These are phyloP conservation scores for Fomitiporia mediterranea DNA, from an alignment of 1,284 basidiomycete species.

Conservation along the genomic window DNA sequence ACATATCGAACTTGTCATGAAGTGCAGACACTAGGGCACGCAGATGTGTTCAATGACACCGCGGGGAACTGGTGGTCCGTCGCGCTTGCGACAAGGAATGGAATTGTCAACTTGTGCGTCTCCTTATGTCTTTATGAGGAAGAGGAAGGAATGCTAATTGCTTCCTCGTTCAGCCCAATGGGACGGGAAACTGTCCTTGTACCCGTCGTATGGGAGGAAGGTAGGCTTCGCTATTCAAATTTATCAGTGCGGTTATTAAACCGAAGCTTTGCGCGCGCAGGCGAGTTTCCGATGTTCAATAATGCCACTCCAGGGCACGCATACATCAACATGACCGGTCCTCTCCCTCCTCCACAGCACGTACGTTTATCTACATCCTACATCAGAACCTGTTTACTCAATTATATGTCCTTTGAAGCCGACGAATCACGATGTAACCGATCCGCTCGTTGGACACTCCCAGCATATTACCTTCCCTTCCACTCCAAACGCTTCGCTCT, in stretches of 20 bases:
- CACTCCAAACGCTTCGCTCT: constrained; percentile 10
- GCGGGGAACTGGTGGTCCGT: constrained; percentile 42
- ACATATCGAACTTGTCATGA: not conserved
- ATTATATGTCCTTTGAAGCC: not conserved
- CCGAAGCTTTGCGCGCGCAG: not conserved
- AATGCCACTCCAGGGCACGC: constrained; percentile 11
- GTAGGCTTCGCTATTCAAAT: constrained; percentile 25
- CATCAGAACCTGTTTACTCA: not conserved
- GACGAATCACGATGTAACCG: not conserved
- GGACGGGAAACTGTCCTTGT: constrained; percentile 42
- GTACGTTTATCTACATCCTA: not conserved
- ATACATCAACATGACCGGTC: constrained; percentile 18
- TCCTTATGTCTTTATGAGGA: not conserved
- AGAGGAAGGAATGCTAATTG: not conserved
- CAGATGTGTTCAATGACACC: constrained; percentile 35
- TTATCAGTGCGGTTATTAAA: not conserved
- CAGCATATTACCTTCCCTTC: constrained; percentile 27
- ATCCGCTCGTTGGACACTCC: constrained; percentile 23
- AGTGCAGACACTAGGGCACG: constrained; percentile 39
- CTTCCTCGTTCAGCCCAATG: constrained; percentile 19
- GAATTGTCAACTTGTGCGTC: constrained; percentile 31
- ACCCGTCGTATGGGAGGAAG: constrained; percentile 38
- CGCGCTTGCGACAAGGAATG: constrained; percentile 35
- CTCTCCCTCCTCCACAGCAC: constrained; percentile 10
- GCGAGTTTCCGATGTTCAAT: constrained; percentile 19